Conservation (phyloP, 257 asterid species). For the Hygrophila difformis region DNA sequence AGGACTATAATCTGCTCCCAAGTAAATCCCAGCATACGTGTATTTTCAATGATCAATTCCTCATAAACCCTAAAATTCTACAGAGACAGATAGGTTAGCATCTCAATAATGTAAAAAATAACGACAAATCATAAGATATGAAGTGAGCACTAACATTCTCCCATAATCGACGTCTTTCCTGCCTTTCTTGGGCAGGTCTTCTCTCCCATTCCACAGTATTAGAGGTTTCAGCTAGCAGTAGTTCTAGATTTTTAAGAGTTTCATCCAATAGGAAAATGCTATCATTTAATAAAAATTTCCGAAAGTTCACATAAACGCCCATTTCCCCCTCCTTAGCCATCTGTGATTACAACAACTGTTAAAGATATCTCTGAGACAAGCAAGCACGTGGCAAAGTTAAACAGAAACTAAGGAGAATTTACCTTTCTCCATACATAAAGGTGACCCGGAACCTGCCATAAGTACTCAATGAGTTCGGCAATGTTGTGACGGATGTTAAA, state of each 20-base stretch:
- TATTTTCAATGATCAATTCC: conserved; percentile 96
- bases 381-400: not conserved
- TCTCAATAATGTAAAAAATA: conserved; percentile 12
- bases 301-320: conserved; percentile 85
- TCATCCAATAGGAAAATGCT: conserved; percentile 92
- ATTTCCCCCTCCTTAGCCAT: conserved; percentile 97
- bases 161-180: conserved; percentile 88
- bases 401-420: conserved; percentile 13
- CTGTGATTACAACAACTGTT: no score
- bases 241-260: conserved; percentile 91
- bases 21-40: conserved; percentile 82
- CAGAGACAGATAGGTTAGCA: conserved; percentile 18
- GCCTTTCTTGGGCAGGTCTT: conserved; percentile 87
- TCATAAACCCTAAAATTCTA: conserved; percentile 90
- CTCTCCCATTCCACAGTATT: conserved; percentile 89
- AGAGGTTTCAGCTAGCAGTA: conserved; percentile 93
- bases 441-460: conserved; percentile 99
- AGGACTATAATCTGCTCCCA: conserved; percentile 92
- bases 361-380: conserved; percentile 5
- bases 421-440: conserved; percentile 97
- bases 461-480: conserved; percentile 92
- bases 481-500: conserved; percentile 97
- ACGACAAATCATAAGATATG: conserved; percentile 1
- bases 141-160: conserved; percentile 65
- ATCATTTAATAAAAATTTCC: conserved; percentile 86